A percentile compares a stretch with the other conserved stretches of the same genome.
Evolutionary conservation across 2,329 filamentous ascomycete genomes (phyloP).

Genomic region (Pseudogymnoascus sp.): DNA sequence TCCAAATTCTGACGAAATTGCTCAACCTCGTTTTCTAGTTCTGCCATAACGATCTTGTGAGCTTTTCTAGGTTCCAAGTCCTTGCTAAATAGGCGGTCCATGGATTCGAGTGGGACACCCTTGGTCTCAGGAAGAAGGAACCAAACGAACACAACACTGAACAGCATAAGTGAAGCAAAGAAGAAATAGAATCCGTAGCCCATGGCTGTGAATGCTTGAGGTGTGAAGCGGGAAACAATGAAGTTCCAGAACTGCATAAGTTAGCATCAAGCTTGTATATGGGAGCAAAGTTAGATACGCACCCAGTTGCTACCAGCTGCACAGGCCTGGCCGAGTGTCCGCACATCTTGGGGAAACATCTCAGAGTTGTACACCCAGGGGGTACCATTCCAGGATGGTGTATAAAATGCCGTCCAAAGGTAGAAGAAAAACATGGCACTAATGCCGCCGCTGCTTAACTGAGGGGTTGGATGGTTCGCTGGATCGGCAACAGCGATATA

Average conservation of each 20-base stretch:
- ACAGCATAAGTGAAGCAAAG: constrained; percentile 56
- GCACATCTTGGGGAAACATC: constrained; percentile 66
- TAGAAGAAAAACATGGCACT: constrained; percentile 67
- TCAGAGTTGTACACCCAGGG: constrained; percentile 72
- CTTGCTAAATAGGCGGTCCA: constrained; percentile 53
- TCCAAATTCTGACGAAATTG: constrained; percentile 20
- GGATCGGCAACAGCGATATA: constrained; percentile 49
- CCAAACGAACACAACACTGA: constrained; percentile 51
- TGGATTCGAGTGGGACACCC: constrained; percentile 55
- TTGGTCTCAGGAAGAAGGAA: constrained; percentile 62
- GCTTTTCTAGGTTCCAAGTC: constrained; percentile 19
- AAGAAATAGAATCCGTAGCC: constrained; percentile 63
- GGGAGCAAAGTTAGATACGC: constrained; percentile 25
- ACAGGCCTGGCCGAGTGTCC: constrained; percentile 63
- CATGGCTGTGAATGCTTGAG: constrained; percentile 54
- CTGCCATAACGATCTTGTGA: constrained; percentile 22
- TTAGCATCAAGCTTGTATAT: neutral
- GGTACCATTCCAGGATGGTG: constrained; percentile 64
- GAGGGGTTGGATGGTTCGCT: constrained; percentile 26
- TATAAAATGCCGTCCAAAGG: constrained; percentile 67
- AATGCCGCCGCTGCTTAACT: constrained; percentile 43
- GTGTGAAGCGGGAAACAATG: constrained; percentile 60
- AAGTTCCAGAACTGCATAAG: constrained; percentile 46
- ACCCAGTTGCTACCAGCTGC: constrained; percentile 66
- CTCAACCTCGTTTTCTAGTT: constrained; percentile 23